Evolutionary conservation across 768 basidiomycete species (phyloP).

Genomic region (Tricholoma flavovirens): DNA sequence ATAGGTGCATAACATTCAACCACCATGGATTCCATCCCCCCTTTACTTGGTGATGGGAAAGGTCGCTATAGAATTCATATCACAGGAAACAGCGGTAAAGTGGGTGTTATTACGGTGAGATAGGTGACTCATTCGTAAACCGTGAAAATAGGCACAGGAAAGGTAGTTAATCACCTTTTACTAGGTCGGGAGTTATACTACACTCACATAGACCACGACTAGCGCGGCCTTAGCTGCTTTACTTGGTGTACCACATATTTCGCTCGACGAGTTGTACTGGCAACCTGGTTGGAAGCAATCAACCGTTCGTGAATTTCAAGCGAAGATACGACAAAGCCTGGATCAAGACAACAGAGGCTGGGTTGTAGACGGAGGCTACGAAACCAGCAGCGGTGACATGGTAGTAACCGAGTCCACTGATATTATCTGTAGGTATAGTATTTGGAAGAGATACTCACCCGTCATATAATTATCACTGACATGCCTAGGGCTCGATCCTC

Average conservation of each 20-base stretch:
- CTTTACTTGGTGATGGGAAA: conserved; percentile 3
- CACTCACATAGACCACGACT: conserved; percentile 39
- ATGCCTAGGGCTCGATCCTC: conserved; percentile 60
- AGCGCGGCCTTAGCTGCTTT: conserved; percentile 34
- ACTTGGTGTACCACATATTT: conserved; percentile 39
- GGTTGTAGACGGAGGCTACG: conserved; percentile 50
- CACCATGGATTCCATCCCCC: background rate
- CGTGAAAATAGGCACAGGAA: background rate
- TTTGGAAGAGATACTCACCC: background rate
- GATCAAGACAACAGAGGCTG: conserved; percentile 34
- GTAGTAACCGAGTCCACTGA: conserved; percentile 40
- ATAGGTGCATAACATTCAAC: no score
- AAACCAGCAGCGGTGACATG: conserved; percentile 21
- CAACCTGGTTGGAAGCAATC: conserved; percentile 40
- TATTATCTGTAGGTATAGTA: conserved; percentile 41
- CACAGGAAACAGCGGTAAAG: conserved; percentile 2
- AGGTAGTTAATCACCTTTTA: background rate
- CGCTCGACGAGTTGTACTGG: conserved; percentile 46
- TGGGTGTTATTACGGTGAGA: background rate
- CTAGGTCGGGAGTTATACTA: background rate
- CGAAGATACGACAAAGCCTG: conserved; percentile 24
- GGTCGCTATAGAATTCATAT: background rate
- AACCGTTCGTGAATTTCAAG: conserved; percentile 25
- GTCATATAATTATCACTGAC: background rate
- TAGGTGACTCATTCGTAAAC: background rate